phyloP scores from a whole-genome alignment of 75 land plant genomes.

The Sequoiadendron giganteum region DNA sequence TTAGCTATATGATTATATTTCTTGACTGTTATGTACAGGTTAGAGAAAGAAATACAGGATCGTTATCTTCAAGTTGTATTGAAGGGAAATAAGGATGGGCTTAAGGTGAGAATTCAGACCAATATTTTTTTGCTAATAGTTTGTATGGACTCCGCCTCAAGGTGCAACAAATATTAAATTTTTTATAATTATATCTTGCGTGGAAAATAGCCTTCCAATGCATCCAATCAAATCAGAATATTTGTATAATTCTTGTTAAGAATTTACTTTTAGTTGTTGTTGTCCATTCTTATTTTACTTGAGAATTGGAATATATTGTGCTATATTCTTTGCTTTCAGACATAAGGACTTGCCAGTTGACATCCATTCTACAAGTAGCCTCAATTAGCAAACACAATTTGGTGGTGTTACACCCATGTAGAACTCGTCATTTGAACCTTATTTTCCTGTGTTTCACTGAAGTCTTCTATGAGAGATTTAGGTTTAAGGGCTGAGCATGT shows the following conservation, averaged over 20 bases:
- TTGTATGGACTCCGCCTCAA: not conserved
- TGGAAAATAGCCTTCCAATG: not conserved
- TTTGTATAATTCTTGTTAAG: not conserved
- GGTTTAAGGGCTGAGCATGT: no score
- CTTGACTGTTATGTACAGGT: slow-evolving; percentile 35
- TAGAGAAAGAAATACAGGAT: slow-evolving; percentile 93
- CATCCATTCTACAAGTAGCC: not conserved
- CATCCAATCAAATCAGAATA: not conserved
- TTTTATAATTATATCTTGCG: not conserved
- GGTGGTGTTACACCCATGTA: no score
- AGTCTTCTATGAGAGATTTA: no score
- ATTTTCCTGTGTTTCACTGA: no score
- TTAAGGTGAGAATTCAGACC: slow-evolving; percentile 62
- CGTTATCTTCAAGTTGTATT: slow-evolving; percentile 87
- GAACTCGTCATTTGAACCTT: no score
- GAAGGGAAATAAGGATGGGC: slow-evolving; percentile 93
- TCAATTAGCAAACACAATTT: not conserved
- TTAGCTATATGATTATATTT: slow-evolving; percentile 6
- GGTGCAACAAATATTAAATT: not conserved
- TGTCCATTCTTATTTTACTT: not conserved
- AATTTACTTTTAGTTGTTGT: not conserved
- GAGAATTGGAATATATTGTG: not conserved
- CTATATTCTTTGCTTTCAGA: not conserved
- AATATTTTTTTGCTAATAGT: not conserved
- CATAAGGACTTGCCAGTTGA: not conserved